Evolutionary conservation across 345 rosid genomes (phyloP).

Genomic region (Sisymbrium irio): DNA sequence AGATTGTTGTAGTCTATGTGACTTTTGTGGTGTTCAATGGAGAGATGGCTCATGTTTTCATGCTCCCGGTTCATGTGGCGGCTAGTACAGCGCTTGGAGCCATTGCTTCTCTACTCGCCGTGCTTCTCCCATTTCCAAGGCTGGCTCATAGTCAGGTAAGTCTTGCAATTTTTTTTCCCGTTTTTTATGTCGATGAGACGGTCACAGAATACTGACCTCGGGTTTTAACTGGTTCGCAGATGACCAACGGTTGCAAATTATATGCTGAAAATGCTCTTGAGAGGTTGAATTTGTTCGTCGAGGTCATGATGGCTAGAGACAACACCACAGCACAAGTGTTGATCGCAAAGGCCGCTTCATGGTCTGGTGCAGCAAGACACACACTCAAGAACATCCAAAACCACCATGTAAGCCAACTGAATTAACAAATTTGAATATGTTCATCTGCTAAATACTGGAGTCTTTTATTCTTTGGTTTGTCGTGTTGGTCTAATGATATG

Average conservation of each 20-base stretch:
- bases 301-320: slow-evolving; percentile 52
- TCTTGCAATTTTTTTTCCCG: background rate
- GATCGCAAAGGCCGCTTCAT: slow-evolving; percentile 38
- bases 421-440: background rate
- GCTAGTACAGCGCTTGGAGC: slow-evolving; percentile 72
- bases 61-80: slow-evolving; percentile 63
- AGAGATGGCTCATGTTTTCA: slow-evolving; percentile 32
- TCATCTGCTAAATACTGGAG: background rate
- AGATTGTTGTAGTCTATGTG: slow-evolving; percentile 63
- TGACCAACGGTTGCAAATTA: slow-evolving; percentile 35
- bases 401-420: slow-evolving; percentile 42
- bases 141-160: slow-evolving; percentile 64
- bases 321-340: slow-evolving; percentile 43
- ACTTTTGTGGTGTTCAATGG: slow-evolving; percentile 50
- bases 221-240: slow-evolving; percentile 40
- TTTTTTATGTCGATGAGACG: background rate
- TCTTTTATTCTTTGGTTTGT: background rate
- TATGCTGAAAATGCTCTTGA: slow-evolving; percentile 61
- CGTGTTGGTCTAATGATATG: background rate
- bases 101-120: slow-evolving; percentile 64
- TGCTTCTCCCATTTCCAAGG: slow-evolving; percentile 66
- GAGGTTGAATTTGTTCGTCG: slow-evolving; percentile 52
- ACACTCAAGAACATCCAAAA: slow-evolving; percentile 43
- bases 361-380: slow-evolving; percentile 42
- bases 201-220: slow-evolving; percentile 6